These are phyloP conservation scores for Sclerotinia borealis DNA, from an alignment of 2,329 filamentous ascomycete species.

Conservation along the genomic window DNA sequence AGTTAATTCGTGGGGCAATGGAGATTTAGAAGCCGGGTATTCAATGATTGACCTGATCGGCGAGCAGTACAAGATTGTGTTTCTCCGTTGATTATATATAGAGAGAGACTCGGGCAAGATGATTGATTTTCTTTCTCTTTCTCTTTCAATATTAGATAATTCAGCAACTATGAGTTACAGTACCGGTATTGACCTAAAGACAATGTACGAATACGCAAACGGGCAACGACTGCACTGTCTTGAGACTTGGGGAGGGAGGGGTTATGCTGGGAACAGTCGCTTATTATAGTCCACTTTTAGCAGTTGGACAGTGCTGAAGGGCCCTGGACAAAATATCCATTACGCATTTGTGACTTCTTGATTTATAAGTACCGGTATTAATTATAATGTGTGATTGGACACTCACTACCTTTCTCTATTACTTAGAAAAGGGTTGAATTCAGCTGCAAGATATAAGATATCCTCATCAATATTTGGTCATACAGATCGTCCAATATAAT, in stretches of 20 bases:
- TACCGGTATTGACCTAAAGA: no score
- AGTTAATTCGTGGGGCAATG: not conserved
- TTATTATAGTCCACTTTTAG: not conserved
- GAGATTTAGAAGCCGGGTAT: not conserved
- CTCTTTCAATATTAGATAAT: not conserved
- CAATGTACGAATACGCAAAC: not conserved
- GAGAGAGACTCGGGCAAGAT: not conserved
- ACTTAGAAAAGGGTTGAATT: not conserved
- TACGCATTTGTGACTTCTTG: not conserved
- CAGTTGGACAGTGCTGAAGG: not conserved
- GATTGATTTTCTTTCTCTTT: not conserved
- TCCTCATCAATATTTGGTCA: not conserved
- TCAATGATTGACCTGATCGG: not conserved
- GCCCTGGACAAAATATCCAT: not conserved
- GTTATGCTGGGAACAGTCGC: not conserved
- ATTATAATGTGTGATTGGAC: not conserved
- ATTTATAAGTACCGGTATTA: not conserved
- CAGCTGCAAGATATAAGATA: not conserved
- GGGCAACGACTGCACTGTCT: not conserved
- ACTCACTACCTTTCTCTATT: not conserved
- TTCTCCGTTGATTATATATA: not conserved
- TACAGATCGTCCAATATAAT: not conserved
- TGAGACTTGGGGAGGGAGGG: not conserved
- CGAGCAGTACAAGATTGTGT: not conserved
- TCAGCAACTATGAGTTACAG: no score